Conservation (phyloP, 2,329 filamentous ascomycete genomes). For the Botrytis hyacinthi region DNA sequence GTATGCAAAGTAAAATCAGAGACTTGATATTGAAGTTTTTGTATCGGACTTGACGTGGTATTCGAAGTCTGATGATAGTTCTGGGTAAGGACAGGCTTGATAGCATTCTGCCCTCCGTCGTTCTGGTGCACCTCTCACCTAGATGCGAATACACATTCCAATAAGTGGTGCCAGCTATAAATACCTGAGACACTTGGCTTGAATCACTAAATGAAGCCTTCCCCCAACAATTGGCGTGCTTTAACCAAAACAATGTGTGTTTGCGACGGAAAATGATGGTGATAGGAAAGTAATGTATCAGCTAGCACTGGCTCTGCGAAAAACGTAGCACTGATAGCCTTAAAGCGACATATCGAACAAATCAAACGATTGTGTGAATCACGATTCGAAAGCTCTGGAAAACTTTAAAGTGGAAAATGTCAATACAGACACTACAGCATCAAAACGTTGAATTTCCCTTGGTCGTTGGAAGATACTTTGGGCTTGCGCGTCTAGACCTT, state of each 20-base stretch:
- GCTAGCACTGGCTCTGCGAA: neutral
- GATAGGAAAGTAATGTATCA: neutral
- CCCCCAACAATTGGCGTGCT: neutral
- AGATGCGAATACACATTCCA: neutral
- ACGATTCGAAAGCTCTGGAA: neutral
- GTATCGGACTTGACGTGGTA: neutral
- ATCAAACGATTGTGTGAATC: neutral
- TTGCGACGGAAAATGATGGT: neutral
- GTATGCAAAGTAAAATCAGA: neutral
- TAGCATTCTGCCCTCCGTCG: neutral
- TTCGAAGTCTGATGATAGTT: neutral
- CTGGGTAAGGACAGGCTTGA: neutral
- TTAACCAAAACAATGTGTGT: neutral
- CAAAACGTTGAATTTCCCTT: neutral
- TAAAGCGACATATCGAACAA: neutral
- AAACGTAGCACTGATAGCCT: neutral
- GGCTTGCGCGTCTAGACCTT: neutral
- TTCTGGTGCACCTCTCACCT: neutral
- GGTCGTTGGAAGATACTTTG: neutral
- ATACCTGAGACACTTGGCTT: neutral
- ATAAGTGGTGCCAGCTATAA: neutral
- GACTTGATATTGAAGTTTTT: neutral
- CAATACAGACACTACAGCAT: neutral
- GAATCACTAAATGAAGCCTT: neutral
- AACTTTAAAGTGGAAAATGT: neutral